Base-by-base conservation (phyloP, 2,329 filamentous ascomycete species). In the Zelopaecilomyces penicillatus region DNA sequence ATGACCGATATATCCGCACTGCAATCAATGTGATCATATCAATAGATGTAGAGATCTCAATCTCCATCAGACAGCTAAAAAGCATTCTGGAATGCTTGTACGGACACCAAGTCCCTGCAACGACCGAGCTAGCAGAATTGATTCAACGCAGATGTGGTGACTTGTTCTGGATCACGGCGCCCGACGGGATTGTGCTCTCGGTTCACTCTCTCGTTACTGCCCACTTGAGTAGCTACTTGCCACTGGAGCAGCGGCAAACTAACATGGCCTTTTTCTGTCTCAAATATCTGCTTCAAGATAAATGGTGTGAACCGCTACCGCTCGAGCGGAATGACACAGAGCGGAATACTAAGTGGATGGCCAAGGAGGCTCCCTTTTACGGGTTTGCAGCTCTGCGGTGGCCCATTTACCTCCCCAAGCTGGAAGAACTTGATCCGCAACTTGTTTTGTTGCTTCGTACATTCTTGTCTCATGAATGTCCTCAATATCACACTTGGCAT, bases 211-310 rank as follows among this genome's bases (percentile, higher is more conserved):
- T 49, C 2, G 39, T 53, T 8, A 12, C n/a, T 8, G 5, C 27
- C 4, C 50, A 49, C 11, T 43, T 54, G 26, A 30, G 34, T 5
- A 36, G 10, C 5, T 47, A 50, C 9, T 29, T 54, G 4, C 30
- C 46, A 6, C 6, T 36, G 8, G 37, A 48, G 11, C 49, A 51
- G 11, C 49, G 49, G 26, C 43, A 52, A 10, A 48, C 43, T 5
- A 52, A 51, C 34, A 52, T 56, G 48, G 49, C 44, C 3, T 48
- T 46, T 11, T 12, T 53, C 2, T 56, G 53, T 37, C 34, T 56
- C 5, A 48, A 46, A 33, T 56, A 56, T 40, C 49, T 56, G 4
- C 44, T 50, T 8, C 45, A 40, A 27, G 43, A 42, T 11, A 6
- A 8, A 4, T 50, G 48, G 31, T 8, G 27, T 41, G 36, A 35